These are phyloP conservation scores for Rutstroemia sp. DNA, from an alignment of 2,329 filamentous ascomycete genomes.

Conservation along the genomic window DNA sequence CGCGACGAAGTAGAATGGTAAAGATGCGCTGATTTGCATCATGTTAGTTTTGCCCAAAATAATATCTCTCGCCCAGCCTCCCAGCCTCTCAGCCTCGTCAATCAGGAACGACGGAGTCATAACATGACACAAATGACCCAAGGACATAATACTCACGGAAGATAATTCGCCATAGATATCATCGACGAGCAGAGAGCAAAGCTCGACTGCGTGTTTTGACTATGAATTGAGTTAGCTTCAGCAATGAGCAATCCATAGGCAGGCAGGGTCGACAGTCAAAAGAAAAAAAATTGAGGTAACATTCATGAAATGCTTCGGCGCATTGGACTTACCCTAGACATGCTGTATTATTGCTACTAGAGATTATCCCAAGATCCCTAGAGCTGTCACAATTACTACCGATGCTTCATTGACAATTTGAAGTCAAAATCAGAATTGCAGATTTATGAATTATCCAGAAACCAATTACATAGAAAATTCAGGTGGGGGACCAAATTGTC, in stretches of 20 bases:
- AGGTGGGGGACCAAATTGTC: constrained; percentile 6
- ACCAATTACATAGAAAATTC: constrained; percentile 7
- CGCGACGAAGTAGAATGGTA: constrained; percentile 66
- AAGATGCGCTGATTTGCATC: constrained; percentile 65
- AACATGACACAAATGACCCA: neutral
- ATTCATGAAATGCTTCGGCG: constrained; percentile 13
- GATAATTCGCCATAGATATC: constrained; percentile 88
- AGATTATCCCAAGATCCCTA: constrained; percentile 74
- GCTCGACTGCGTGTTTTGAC: constrained; percentile 73
- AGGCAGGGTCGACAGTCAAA: neutral
- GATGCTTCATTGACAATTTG: constrained; percentile 30
- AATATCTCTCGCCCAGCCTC: constrained; percentile 5
- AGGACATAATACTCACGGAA: constrained; percentile 54
- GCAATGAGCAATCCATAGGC: neutral
- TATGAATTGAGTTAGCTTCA: constrained; percentile 28
- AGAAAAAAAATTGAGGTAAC: constrained; percentile 20
- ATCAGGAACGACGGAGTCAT: neutral
- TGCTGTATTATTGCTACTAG: constrained; percentile 53
- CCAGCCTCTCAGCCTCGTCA: constrained; percentile 9
- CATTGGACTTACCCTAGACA: constrained; percentile 45
- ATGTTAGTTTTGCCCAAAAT: constrained; percentile 20
- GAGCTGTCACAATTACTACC: constrained; percentile 67
- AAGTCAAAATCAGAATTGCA: neutral
- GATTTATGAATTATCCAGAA: neutral
- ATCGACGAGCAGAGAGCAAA: constrained; percentile 82